phyloP scores from a whole-genome alignment of 768 basidiomycete genomes.

The Leucosporidium scottii region DNA sequence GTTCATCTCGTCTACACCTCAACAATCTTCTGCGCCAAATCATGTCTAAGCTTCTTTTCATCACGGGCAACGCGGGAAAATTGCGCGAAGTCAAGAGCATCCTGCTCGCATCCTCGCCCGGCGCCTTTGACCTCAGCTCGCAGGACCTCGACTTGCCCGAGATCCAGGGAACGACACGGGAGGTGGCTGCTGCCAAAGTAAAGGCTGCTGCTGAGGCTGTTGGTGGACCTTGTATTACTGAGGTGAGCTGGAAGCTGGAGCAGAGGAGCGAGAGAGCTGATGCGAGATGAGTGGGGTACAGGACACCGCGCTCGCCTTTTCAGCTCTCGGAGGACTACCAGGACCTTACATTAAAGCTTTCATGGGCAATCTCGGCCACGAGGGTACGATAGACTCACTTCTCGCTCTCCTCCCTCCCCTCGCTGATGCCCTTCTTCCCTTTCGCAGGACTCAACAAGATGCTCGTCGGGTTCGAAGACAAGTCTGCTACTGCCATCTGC shows the following conservation, averaged over 20 bases:
- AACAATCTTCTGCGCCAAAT: background rate
- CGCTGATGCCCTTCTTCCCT: background rate
- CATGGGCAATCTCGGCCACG: conserved; percentile 70
- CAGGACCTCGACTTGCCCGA: conserved; percentile 81
- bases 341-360: conserved; percentile 98
- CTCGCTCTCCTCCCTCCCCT: background rate
- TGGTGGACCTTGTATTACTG: conserved; percentile 61
- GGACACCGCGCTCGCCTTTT: conserved; percentile 89
- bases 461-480: conserved; percentile 65
- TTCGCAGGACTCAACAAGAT: conserved; percentile 66
- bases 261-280: conserved; percentile 29
- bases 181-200: conserved; percentile 85
- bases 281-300: conserved; percentile 41
- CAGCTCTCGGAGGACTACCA: conserved; percentile 80
- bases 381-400: conserved; percentile 49
- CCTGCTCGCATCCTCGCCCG: conserved; percentile 52
- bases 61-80: conserved; percentile 92
- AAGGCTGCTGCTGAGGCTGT: conserved; percentile 67
- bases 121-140: conserved; percentile 70
- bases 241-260: conserved; percentile 18
- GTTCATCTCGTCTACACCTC: background rate
- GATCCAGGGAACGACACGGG: conserved; percentile 83
- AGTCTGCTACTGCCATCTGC: conserved; percentile 79
- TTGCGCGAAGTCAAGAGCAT: conserved; percentile 80
- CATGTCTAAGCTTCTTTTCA: conserved; percentile 4